phyloP scores from a whole-genome alignment of 345 rosid genomes.

The Toxicodendron radicans region DNA sequence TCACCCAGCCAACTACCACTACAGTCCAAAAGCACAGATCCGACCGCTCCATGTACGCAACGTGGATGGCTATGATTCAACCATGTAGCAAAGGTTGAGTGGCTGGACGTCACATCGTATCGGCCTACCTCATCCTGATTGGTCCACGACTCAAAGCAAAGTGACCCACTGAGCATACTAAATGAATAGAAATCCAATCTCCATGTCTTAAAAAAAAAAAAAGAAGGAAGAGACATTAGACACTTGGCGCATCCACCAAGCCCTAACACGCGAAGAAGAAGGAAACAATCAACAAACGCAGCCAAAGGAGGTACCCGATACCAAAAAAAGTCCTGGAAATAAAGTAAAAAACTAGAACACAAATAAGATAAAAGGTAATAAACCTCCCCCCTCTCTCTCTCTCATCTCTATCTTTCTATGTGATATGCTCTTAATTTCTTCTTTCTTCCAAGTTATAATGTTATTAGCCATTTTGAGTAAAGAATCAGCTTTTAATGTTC shows the following conservation, averaged over 20 bases:
- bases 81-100: constrained; percentile 17
- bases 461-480: neutral
- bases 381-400: neutral
- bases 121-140: constrained; percentile 19
- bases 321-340: neutral
- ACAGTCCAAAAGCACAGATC: neutral
- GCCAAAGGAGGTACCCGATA: constrained; percentile 9
- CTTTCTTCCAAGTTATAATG: neutral
- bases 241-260: constrained; percentile 44
- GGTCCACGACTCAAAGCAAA: constrained; percentile 35
- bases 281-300: constrained; percentile 17
- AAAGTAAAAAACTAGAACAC: neutral
- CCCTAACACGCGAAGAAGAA: constrained; percentile 22
- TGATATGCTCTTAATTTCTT: neutral
- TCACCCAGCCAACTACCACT: constrained; percentile 9
- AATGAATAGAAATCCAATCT: constrained; percentile 2
- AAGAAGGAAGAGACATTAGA: constrained; percentile 17
- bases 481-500: neutral
- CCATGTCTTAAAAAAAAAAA: constrained; percentile 36
- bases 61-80: constrained; percentile 31
- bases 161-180: constrained; percentile 31
- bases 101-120: constrained; percentile 20
- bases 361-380: constrained; percentile 1
- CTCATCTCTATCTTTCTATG: neutral
- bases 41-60: constrained; percentile 12